Conservation (phyloP, 768 basidiomycete genomes). For the Lactarius deliciosus region DNA sequence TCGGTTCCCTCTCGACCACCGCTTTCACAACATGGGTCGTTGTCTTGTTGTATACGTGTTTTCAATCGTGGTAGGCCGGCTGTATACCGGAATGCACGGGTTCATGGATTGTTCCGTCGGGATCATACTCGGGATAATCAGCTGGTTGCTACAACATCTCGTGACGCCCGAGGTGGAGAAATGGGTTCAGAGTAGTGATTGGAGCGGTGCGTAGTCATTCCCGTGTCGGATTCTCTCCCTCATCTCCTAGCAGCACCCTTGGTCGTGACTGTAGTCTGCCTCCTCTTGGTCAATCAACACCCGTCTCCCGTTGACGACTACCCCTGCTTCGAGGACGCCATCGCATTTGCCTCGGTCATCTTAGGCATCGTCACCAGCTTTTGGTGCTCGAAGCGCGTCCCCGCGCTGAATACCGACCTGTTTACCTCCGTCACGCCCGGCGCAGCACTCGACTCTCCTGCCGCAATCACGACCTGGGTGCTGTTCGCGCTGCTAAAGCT, state of each 20-base stretch:
- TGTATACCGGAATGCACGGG: conserved; percentile 90
- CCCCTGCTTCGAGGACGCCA: conserved; percentile 97
- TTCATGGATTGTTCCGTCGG: conserved; percentile 74
- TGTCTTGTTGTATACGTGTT: conserved; percentile 60
- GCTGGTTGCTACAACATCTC: conserved; percentile 53
- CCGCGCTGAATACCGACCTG: conserved; percentile 38
- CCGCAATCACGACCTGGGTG: conserved; percentile 41
- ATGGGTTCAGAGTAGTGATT: conserved; percentile 42
- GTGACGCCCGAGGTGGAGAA: conserved; percentile 42
- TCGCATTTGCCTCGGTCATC: conserved; percentile 85
- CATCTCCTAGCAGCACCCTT: conserved; percentile 47
- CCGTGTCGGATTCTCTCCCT: conserved; percentile 4
- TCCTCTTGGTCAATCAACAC: conserved; percentile 82
- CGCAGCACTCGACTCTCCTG: conserved; percentile 44
- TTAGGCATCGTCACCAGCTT: conserved; percentile 68
- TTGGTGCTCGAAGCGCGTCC: conserved; percentile 55
- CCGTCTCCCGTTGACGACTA: conserved; percentile 96
- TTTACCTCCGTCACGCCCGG: conserved; percentile 51
- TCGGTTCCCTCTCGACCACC: conserved; percentile 39
- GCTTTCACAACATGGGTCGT: conserved; percentile 46
- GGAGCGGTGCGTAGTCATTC: conserved; percentile 36
- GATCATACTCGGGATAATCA: conserved; percentile 59
- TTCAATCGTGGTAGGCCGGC: conserved; percentile 75
- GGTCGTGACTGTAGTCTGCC: conserved; percentile 56
- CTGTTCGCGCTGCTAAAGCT: conserved; percentile 42